phyloP scores from a whole-genome alignment of 83 land plant species.

The Diphasiastrum complanatum region DNA sequence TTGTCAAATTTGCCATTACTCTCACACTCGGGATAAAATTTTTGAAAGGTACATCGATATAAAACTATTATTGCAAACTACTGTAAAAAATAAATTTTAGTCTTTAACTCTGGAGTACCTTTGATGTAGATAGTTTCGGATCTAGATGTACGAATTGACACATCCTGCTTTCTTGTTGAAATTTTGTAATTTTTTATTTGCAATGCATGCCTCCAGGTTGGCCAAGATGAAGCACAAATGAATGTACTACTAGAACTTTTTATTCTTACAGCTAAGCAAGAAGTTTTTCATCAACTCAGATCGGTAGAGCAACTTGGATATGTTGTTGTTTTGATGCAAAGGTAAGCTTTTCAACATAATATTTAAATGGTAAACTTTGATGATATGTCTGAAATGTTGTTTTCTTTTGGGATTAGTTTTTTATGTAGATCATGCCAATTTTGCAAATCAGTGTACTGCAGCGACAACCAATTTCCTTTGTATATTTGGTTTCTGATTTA shows the following conservation, averaged over 20 bases:
- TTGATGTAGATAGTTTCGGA: no score
- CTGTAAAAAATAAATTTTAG: no score
- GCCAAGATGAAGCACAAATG: slow-evolving; percentile 54
- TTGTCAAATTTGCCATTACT: background rate
- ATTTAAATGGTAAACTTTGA: background rate
- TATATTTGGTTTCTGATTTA: no score
- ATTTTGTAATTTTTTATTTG: no score
- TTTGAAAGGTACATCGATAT: no score
- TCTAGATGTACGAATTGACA: no score
- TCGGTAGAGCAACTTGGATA: slow-evolving; percentile 94
- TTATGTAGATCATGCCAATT: background rate
- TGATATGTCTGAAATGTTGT: background rate
- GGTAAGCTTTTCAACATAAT: slow-evolving; percentile 32
- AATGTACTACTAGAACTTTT: slow-evolving; percentile 87
- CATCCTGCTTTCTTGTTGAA: no score
- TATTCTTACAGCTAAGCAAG: slow-evolving; percentile 71
- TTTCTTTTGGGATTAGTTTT: background rate
- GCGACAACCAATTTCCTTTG: no score
- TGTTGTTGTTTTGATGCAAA: slow-evolving; percentile 56
- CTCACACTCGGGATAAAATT: no score
- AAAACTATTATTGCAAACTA: no score
- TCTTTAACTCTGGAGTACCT: no score
- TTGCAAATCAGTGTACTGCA: no score
- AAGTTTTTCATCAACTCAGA: slow-evolving; percentile 81
- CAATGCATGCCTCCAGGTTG: slow-evolving; percentile 56